Conservation (phyloP, 768 basidiomycete species). For the Strobilomyces confusus region DNA sequence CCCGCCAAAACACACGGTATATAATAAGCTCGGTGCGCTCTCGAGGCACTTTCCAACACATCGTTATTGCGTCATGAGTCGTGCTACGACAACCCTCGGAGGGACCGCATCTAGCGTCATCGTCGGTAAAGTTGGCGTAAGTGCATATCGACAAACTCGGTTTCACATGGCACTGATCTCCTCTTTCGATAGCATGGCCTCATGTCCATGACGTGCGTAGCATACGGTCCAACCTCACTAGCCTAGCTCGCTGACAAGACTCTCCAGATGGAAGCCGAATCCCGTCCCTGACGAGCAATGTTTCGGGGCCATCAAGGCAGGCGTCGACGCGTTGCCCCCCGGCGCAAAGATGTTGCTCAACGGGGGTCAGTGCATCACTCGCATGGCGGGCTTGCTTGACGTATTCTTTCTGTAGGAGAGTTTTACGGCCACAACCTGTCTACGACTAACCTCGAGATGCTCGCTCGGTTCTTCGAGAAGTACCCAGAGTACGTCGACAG, state of each 20-base stretch:
- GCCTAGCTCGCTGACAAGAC: not conserved
- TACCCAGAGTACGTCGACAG: conserved; percentile 34
- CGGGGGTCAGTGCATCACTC: conserved; percentile 33
- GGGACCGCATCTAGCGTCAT: conserved; percentile 35
- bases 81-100: conserved; percentile 33
- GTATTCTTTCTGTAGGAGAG: conserved; percentile 34
- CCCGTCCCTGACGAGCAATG: conserved; percentile 53
- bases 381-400: too few relatives aligned
- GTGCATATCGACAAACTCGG: not conserved
- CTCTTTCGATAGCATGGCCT: conserved; percentile 40
- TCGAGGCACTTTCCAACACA: not conserved
- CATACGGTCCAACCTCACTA: not conserved
- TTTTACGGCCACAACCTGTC: conserved; percentile 50
- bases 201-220: conserved; percentile 53
- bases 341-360: conserved; percentile 50
- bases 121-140: conserved; percentile 39
- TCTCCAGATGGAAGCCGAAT: conserved; percentile 38
- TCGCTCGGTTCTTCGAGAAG: conserved; percentile 46
- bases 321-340: conserved; percentile 38
- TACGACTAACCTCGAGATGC: conserved; percentile 46
- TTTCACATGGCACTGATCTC: not conserved
- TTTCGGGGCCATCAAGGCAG: conserved; percentile 58
- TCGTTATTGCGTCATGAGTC: conserved; percentile 21
- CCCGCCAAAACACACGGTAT: not conserved
- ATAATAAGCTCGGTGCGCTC: not conserved